phyloP scores from a whole-genome alignment of 2,329 filamentous ascomycete species.

The Diaporthe velutina region DNA sequence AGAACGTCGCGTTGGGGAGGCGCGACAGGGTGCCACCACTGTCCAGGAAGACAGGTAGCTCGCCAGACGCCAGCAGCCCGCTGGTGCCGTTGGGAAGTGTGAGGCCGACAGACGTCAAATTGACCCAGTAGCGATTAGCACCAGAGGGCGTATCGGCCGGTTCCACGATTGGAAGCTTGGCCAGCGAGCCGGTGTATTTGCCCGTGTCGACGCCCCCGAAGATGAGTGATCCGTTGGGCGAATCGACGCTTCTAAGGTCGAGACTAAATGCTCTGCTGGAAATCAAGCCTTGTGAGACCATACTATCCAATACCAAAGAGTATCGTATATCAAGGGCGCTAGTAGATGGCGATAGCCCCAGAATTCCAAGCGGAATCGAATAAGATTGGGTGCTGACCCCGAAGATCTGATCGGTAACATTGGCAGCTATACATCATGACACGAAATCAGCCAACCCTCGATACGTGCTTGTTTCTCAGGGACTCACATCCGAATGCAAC shows the following conservation, averaged over 20 bases:
- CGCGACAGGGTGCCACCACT: slow-evolving; percentile 64
- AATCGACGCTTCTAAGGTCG: slow-evolving; percentile 60
- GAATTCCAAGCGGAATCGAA: slow-evolving; percentile 63
- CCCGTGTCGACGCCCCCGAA: slow-evolving; percentile 66
- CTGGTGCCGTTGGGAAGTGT: slow-evolving; percentile 42
- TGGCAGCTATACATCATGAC: slow-evolving; percentile 45
- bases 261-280: slow-evolving; percentile 64
- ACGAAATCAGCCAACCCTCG: neutral
- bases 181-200: slow-evolving; percentile 63
- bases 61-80: slow-evolving; percentile 42
- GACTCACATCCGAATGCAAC: slow-evolving; percentile 59
- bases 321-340: slow-evolving; percentile 55
- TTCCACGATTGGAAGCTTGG: slow-evolving; percentile 57
- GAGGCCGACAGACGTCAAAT: slow-evolving; percentile 45
- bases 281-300: slow-evolving; percentile 61
- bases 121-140: slow-evolving; percentile 51
- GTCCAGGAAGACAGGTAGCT: slow-evolving; percentile 56
- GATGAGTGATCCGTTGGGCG: slow-evolving; percentile 61
- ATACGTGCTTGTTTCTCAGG: neutral
- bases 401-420: slow-evolving; percentile 61
- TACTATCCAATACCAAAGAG: slow-evolving; percentile 64
- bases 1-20: slow-evolving; percentile 58
- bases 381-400: slow-evolving; percentile 59
- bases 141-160: slow-evolving; percentile 39
- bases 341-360: slow-evolving; percentile 59